Conservation (phyloP, 2,329 filamentous ascomycete species). For the Diaporthe sp. region DNA sequence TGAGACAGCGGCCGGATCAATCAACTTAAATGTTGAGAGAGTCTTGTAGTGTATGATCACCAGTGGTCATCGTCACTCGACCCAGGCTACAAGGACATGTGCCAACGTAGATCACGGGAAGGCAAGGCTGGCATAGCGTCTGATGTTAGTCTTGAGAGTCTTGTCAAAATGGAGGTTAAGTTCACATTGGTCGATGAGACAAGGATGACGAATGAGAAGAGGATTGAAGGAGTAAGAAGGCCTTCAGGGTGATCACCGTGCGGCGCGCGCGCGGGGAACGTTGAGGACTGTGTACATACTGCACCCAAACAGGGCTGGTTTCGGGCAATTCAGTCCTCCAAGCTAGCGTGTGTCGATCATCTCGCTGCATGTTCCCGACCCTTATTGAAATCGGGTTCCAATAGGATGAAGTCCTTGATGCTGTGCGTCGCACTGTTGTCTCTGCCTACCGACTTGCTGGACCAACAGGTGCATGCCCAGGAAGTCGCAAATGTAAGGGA, state of each 20-base stretch:
- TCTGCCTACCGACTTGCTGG: neutral
- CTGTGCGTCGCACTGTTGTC: neutral
- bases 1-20: neutral
- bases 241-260: neutral
- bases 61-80: neutral
- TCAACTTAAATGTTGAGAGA: neutral
- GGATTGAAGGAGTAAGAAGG: neutral
- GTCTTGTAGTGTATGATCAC: neutral
- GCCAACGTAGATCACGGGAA: constrained; percentile 27
- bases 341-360: neutral
- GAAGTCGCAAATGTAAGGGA: neutral
- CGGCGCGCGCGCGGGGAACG: neutral
- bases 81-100: neutral
- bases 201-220: neutral
- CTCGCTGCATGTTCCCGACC: neutral
- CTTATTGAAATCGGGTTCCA: neutral
- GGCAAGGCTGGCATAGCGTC: constrained; percentile 16
- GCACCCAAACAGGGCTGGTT: neutral
- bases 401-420: neutral
- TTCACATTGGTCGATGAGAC: neutral
- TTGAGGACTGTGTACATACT: neutral
- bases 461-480: neutral
- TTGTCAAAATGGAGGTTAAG: neutral
- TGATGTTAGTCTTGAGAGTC: constrained; percentile 8
- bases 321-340: neutral